Base-by-base conservation (phyloP, 1,284 basidiomycete genomes). In the Omphalotus olearius region DNA sequence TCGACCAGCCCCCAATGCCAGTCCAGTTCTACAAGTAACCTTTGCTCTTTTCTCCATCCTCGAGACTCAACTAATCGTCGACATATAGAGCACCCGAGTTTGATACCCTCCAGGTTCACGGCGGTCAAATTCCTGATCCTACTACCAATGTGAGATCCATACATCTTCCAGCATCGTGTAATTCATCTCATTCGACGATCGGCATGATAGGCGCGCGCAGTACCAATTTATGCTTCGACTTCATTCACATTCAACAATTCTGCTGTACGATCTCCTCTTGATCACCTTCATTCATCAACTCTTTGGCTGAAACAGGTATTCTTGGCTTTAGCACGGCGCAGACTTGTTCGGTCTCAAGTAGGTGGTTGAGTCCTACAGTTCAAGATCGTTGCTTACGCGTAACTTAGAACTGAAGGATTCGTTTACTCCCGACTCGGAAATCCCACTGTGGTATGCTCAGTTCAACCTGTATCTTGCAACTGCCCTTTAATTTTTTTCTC, bases 91-190 rank as follows among this genome's bases (percentile, higher is more conserved):
- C 76, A 57, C 83, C 84, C 44, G 85, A 90, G 63, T 91, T 90
- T 61, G 89, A 92, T 63, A 92, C 89, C 7, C 70, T 91, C 50
- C 88, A 91, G 70, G 74, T 93, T 33, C 92, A 93, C 62, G 91
- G 85, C 37, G 91, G 92, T 9, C 88, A 93, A 61, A 68, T 70
- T 11, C 78, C 81, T 6, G 90, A 91, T 69, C 70, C 83, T 0
- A 68, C 82, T 33, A 90, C 87, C 18, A 84, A 88, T 56, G 54
- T 52, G 30, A 50, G 20, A 11, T 17, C 9, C 17, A 13, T 7
- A 26, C 3, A 39, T 45, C 16, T n/a, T 9, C 23, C 30, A 33
- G 30, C 3, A 13, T 33, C 23, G 23, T 33, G 18, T n/a, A 28
- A 45, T 4, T 11, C 6, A 26, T 25, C 16, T 18, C 3, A 20